Conservation (phyloP, 148 eudicot species). For the Pouteria glomerata region DNA sequence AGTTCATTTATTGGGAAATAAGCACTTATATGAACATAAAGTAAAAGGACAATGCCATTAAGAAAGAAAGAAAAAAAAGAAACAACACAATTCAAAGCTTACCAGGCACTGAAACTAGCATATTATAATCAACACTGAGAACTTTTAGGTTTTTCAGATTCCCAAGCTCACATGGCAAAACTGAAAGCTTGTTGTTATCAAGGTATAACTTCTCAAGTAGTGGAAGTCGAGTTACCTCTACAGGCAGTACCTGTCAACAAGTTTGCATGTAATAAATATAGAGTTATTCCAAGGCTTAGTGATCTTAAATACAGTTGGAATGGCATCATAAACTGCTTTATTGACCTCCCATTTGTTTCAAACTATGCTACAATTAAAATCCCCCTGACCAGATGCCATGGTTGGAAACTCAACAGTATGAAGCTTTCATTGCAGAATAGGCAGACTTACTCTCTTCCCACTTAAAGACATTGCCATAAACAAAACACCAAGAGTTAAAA, state of each 20-base stretch:
- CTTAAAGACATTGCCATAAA: too few species aligned
- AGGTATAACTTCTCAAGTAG: conserved; percentile 86
- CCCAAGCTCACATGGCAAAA: conserved; percentile 87
- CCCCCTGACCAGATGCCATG: neutral
- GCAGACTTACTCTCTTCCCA: too few species aligned
- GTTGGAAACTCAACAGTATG: neutral
- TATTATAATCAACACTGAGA: conserved; percentile 74
- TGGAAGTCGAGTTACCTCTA: conserved; percentile 80
- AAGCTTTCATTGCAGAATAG: neutral
- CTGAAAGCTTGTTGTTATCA: conserved; percentile 72
- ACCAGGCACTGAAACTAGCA: conserved; percentile 93
- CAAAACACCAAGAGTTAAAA: too few species aligned
- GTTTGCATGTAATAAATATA: neutral
- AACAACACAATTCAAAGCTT: conserved; percentile 20
- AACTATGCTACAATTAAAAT: neutral
- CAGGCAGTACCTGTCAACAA: conserved; percentile 64
- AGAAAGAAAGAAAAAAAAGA: too few species aligned
- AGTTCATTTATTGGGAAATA: neutral
- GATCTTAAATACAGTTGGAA: neutral
- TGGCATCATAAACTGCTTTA: neutral
- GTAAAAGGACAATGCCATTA: neutral
- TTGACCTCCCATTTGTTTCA: neutral
- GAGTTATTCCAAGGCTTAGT: conserved; percentile 5
- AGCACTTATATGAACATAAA: neutral
- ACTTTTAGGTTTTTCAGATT: conserved; percentile 79